Percentiles rank a stretch among this genome's conserved stretches.
These are phyloP conservation scores for Fusarium tupiense DNA, from an alignment of 2,329 filamentous ascomycete species.

Conservation along the genomic window DNA sequence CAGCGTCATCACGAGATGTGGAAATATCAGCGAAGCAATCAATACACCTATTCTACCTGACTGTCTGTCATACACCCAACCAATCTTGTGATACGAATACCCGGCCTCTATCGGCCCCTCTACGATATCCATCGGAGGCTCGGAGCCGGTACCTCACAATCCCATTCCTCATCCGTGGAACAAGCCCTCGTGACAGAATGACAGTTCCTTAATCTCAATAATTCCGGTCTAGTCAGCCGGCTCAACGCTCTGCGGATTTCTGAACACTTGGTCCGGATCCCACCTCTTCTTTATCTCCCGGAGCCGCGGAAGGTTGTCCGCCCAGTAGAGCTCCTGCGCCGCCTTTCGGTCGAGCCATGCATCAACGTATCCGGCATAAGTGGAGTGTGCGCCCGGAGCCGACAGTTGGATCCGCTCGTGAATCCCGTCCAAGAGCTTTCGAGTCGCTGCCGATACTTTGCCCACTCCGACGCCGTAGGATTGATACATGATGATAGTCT, in stretches of 20 bases:
- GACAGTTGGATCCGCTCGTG: slow-evolving; percentile 53
- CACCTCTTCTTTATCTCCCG: slow-evolving; percentile 48
- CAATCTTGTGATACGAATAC: background rate
- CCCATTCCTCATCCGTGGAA: background rate
- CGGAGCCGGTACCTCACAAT: slow-evolving; percentile 10
- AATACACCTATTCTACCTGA: background rate
- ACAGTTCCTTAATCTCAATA: background rate
- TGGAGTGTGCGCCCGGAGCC: slow-evolving; percentile 52
- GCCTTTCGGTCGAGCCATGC: slow-evolving; percentile 52
- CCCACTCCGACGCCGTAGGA: slow-evolving; percentile 66
- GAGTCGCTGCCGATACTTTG: slow-evolving; percentile 56
- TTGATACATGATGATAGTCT: slow-evolving; percentile 72
- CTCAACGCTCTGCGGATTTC: slow-evolving; percentile 50
- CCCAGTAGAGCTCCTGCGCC: slow-evolving; percentile 53
- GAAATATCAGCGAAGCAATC: background rate
- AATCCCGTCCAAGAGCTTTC: slow-evolving; percentile 62
- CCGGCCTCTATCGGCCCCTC: slow-evolving; percentile 29
- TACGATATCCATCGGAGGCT: slow-evolving; percentile 9
- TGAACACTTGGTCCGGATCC: slow-evolving; percentile 52
- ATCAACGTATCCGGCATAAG: slow-evolving; percentile 73
- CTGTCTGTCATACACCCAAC: background rate
- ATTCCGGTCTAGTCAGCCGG: slow-evolving; percentile 50
- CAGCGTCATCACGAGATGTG: background rate
- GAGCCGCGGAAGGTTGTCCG: slow-evolving; percentile 46
- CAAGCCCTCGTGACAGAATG: slow-evolving; percentile 5